Evolutionary conservation across 768 basidiomycete species (phyloP).

Genomic region (Pluteus cervinus): DNA sequence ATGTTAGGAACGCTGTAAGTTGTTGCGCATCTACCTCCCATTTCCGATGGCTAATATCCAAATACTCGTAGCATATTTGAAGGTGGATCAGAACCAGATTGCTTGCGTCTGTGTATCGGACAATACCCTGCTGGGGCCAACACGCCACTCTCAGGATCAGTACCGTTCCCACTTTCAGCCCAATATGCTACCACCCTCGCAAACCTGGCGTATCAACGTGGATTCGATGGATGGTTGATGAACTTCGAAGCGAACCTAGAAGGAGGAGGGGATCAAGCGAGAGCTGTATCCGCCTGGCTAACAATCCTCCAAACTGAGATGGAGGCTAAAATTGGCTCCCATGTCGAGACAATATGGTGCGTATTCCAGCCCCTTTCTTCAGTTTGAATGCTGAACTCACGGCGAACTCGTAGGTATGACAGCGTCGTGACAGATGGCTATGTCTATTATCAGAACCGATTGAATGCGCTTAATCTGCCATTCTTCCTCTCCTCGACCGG

Average conservation of each 20-base stretch:
- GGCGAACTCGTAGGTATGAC: constrained; percentile 53
- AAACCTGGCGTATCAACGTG: constrained; percentile 61
- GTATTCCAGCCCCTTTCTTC: too few species aligned
- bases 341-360: constrained; percentile 68
- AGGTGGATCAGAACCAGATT: constrained; percentile 48
- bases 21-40: too few species aligned
- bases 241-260: constrained; percentile 63
- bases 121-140: constrained; percentile 49
- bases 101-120: constrained; percentile 62
- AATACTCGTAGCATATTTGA: constrained; percentile 67
- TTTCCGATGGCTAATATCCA: not conserved
- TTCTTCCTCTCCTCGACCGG: constrained; percentile 70
- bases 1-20: constrained; percentile 74
- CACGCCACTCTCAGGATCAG: constrained; percentile 16
- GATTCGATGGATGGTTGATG: constrained; percentile 82
- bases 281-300: constrained; percentile 64
- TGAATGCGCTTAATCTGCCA: constrained; percentile 63
- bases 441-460: constrained; percentile 68
- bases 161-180: constrained; percentile 48
- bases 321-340: constrained; percentile 49
- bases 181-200: constrained; percentile 68
- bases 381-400: not conserved
- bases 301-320: constrained; percentile 55
- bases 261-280: constrained; percentile 52
- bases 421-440: constrained; percentile 57